Base-by-base conservation (phyloP, 441 rosid species). In the Erodium chrysanthum region DNA sequence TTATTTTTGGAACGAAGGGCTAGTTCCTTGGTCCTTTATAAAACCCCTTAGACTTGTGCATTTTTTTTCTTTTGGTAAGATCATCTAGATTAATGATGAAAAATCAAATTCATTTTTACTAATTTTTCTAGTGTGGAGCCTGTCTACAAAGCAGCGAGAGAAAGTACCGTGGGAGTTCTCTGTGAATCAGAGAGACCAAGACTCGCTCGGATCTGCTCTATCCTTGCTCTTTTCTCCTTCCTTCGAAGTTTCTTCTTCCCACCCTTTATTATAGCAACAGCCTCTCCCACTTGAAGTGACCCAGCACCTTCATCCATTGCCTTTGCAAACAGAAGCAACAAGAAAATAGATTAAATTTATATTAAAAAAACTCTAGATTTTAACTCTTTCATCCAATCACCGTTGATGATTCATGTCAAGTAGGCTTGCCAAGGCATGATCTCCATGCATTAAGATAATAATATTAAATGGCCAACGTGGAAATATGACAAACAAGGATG, bases 171-270 rank as follows among this genome's bases (percentile, higher is more conserved):
- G 42, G 98, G 96, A 68, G 98, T 93, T 85, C 97, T 89, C 72
- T 93, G 97, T 66, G 91, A 84, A 88, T 93, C 97, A 56, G 96
- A 91, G 37, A 93, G 97, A 72, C 98, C 96, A 62, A 93, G 90
- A 73, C 84, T 91, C 75, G 91, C 97, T 82, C 98, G 81, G 69
- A 93, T 89, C 83, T 90, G 96, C 82, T 89, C 96, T 72, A 93
- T 91, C 78, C 98, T 88, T 65, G 90, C 84, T 66, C 97, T 80
- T 73, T 91, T 93, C 78, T 93, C 97, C 78, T 93, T 93, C 80
- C 97, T 86, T 33, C 93, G 73, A 17, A 93, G 86, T 61, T 65
- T 74, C 77, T 88, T 91, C 64, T 91, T 88, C 75, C 81, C 81
- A n/a, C 97, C 97, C 86, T 84, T 91, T 74, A 93, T 86, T 73